Conservation (phyloP, 2,329 filamentous ascomycete species). For the Colletotrichum zoysiae region DNA sequence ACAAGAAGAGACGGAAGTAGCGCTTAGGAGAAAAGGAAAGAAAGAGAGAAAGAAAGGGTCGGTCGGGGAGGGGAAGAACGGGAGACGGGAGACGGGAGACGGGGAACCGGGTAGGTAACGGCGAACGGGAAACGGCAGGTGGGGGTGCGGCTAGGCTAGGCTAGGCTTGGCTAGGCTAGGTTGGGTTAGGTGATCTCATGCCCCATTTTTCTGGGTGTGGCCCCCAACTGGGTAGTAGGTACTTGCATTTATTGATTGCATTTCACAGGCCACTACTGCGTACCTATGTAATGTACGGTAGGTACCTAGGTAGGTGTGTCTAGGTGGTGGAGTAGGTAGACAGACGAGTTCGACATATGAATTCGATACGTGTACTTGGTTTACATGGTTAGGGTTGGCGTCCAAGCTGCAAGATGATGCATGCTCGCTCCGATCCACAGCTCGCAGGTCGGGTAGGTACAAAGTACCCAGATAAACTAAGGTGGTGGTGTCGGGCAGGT, state of each 20-base stretch:
- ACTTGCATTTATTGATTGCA: not conserved
- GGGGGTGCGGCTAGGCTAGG: not conserved
- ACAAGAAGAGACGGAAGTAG: not conserved
- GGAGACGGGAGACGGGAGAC: conserved; percentile 22
- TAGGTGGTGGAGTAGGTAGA: not conserved
- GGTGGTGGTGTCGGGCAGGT: too few species aligned
- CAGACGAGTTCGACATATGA: too few species aligned
- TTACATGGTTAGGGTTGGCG: not conserved
- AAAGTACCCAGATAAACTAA: too few species aligned
- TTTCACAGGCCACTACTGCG: not conserved
- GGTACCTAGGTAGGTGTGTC: too few species aligned
- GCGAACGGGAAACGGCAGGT: conserved; percentile 14
- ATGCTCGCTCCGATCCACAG: not conserved
- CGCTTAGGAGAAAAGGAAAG: conserved; percentile 3
- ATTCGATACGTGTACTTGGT: not conserved
- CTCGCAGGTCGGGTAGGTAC: not conserved
- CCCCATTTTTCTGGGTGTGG: not conserved
- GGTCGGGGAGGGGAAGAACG: not conserved
- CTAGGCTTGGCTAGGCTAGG: too few species aligned
- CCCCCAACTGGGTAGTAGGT: not conserved
- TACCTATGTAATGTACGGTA: too few species aligned
- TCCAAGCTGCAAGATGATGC: conserved; percentile 1
- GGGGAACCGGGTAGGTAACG: conserved; percentile 16
- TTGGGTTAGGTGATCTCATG: not conserved
- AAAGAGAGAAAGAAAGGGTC: too few species aligned